Base-by-base conservation (phyloP, 352 stramenopile genomes). In the Phytophthora brassicae region DNA sequence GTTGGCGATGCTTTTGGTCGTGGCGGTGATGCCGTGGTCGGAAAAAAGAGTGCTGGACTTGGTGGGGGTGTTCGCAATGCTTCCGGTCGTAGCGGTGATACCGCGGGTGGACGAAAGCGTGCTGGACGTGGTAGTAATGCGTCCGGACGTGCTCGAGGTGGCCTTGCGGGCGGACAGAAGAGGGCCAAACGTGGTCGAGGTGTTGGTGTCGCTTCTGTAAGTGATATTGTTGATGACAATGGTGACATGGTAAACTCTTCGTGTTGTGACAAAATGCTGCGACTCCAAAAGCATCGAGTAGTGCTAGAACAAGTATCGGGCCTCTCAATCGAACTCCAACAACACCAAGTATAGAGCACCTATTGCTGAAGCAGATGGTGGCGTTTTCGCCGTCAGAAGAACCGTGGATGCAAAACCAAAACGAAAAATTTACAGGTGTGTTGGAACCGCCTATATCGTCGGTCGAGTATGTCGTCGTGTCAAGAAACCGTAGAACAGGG, bases 351-450 rank as follows among this genome's bases (percentile, higher is more conserved):
- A 43, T 43, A 23, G 36, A 23, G 39, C 17, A 26, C 17, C 39
- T 45, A 3, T n/a, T 45, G 17, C 17, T 58, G 38, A 57, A 48
- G 36, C 24, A 57, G 35, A 31, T 28, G 50, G 24, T 42, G 22
- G 35, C 36, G 24, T 57, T 48, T 26, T 57, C 50, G 35, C 36
- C 50, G 24, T 48, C 50, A 8, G 48, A 57, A 41, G 23, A 57
- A 17, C n/a, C 23, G 24, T 48, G 50, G 50, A 57, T 57, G 36
- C n/a, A 44, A 14, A 44, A 13, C 35, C 13, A 20, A 57, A 47
- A 57, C 35, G 19, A n/a, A 57, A 57, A 36, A 36, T 57, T n/a
- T 48, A 57, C n/a, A 47, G 26, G 36, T 57, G 50, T 47, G 36
- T 57, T 41, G 50, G 50, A 3, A 57, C 36, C n/a, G 23, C 50